Evolutionary conservation across 2,329 filamentous ascomycete species (phyloP), one percentile per base, ranked within the genome.

Genomic region (Alternaria viburni): DNA sequence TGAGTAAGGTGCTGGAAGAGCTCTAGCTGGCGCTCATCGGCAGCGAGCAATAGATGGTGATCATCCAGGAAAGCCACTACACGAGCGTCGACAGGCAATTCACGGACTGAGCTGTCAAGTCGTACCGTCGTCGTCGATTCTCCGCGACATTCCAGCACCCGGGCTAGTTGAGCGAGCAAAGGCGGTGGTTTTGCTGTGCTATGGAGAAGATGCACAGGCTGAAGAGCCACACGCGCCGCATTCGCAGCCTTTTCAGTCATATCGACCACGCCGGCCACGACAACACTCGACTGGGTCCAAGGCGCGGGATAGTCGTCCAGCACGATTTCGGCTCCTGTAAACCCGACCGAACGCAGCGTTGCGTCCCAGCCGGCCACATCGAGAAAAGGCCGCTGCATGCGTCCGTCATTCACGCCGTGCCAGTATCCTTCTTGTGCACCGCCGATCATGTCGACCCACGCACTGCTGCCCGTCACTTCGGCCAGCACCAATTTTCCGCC

Each of bases 401-500:
- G 54, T 21, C 54, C 61, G 44, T 70, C 68, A 7, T 28, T 11
- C 13, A 28, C 41, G 13, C 69, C 65, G 28, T 50, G 23, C 69
- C 67, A 69, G 43, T 66, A 71, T 6, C 41, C 54, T 26, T 65
- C 77, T 6, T 65, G 54, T 4, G 59, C 55, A 5, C 67, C 67
- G 8, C 65, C 25, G 12, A 64, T 32, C 6, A 69, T 21, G 21
- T 54, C 56, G 25, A 19, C 17, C 2, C 44, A n/a, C 15, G 32
- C 32, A 36, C 32, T 36, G 32, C 5, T 15, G 25, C 25, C 17
- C 7, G 11, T 21, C 47, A 12, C 57, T n/a, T 25, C 85, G 6
- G 81, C 58, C 0, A 85, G 28, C 5, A 86, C 28, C 0, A 87
- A 69, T 49, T 82, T 80, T 1, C 85, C 85, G 3, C 80, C 82